Conservation (phyloP, 208 protist genomes). For the Lotmaria passim region DNA sequence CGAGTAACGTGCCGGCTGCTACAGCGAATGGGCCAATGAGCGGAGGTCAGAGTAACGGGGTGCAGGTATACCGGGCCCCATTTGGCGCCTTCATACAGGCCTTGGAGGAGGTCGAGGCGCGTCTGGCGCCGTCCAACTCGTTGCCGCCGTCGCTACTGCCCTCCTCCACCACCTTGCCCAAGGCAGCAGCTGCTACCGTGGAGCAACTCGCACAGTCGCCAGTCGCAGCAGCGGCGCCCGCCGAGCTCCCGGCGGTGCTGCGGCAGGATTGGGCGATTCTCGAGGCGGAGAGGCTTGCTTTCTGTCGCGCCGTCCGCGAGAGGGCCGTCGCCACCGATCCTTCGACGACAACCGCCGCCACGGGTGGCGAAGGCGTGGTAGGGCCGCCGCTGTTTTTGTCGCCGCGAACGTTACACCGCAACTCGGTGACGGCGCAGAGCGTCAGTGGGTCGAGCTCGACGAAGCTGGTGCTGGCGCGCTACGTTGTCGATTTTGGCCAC, state of each 20-base stretch:
- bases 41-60: constrained; percentile 1
- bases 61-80: constrained; percentile 16
- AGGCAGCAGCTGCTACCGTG: no score
- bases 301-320: constrained; percentile 51
- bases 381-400: constrained; percentile 6
- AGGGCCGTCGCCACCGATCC: no score
- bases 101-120: constrained; percentile 22
- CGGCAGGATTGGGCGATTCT: constrained; percentile 34
- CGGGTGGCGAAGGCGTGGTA: background rate
- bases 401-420: constrained; percentile 55
- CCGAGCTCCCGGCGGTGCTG: constrained; percentile 18
- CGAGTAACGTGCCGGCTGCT: no score
- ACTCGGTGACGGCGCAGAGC: constrained; percentile 41
- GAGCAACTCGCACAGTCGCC: no score
- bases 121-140: background rate
- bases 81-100: constrained; percentile 26
- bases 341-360: no score
- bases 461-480: constrained; percentile 84
- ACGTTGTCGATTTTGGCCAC: constrained; percentile 95
- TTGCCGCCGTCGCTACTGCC: background rate
- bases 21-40: background rate
- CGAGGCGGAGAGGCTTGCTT: constrained; percentile 83
- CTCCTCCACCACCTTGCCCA: background rate
- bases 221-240: no score
- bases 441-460: constrained; percentile 8